Evolutionary conservation across 768 basidiomycete genomes (phyloP).

Genomic region (Phaeotremella fagi): DNA sequence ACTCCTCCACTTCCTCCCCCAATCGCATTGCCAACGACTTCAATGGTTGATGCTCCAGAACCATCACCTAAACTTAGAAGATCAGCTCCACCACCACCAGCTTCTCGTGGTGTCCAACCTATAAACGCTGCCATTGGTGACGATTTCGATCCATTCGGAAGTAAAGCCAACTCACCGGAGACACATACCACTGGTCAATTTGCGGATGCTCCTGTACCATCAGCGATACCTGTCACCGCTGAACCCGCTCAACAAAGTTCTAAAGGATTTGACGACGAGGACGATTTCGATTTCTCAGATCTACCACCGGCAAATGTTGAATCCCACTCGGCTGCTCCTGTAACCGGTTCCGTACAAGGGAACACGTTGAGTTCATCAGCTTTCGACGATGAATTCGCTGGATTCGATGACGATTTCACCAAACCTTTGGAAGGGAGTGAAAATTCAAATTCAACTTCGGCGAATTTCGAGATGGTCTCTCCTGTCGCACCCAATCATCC

Average conservation of each 20-base stretch:
- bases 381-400: constrained; percentile 48
- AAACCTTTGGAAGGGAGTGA: constrained; percentile 22
- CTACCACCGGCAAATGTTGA: constrained; percentile 39
- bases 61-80: constrained; percentile 18
- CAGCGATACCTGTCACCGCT: constrained; percentile 11
- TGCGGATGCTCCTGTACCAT: constrained; percentile 18
- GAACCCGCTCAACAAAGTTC: constrained; percentile 3
- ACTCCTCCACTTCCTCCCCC: constrained; percentile 16
- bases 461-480: constrained; percentile 45
- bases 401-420: constrained; percentile 49
- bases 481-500: constrained; percentile 2
- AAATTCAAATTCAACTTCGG: neutral
- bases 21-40: neutral
- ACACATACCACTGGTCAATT: no score
- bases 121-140: constrained; percentile 1
- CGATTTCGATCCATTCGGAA: constrained; percentile 35
- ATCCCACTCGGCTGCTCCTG: neutral
- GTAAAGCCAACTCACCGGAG: constrained; percentile 1
- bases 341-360: neutral
- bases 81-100: constrained; percentile 34
- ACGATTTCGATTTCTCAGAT: constrained; percentile 45
- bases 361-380: constrained; percentile 3
- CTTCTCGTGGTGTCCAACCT: neutral
- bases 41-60: neutral
- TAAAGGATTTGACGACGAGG: constrained; percentile 41